A percentile compares a stretch with the other conserved stretches of the same genome.
Evolutionary conservation across 2,329 filamentous ascomycete species (phyloP).

Genomic region (Talaromyces sp.): DNA sequence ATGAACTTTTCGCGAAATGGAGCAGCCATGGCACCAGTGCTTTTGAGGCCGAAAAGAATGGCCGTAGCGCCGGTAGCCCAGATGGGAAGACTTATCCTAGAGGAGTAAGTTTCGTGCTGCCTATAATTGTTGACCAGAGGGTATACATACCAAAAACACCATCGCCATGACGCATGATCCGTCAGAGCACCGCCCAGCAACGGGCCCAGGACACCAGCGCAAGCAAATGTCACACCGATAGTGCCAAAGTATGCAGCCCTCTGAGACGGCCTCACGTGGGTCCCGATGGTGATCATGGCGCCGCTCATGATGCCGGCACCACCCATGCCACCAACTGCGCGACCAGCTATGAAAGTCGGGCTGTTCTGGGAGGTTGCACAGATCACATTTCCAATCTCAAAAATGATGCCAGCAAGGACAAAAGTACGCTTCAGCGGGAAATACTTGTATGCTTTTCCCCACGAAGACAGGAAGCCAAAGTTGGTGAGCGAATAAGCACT

Average conservation of each 20-base stretch:
- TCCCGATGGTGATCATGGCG: constrained; percentile 19
- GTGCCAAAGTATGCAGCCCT: constrained; percentile 16
- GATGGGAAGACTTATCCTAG: constrained; percentile 28
- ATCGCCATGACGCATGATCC: constrained; percentile 8
- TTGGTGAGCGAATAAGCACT: constrained; percentile 30
- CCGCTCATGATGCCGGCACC: constrained; percentile 31
- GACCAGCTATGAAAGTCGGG: constrained; percentile 29
- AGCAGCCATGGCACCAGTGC: background rate
- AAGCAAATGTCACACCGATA: constrained; percentile 5
- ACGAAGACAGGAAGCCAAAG: constrained; percentile 35
- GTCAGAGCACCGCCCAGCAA: constrained; percentile 5
- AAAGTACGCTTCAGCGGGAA: constrained; percentile 19
- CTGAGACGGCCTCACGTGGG: constrained; percentile 20
- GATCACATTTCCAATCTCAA: constrained; percentile 34
- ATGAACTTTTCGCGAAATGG: constrained; percentile 17
- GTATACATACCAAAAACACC: constrained; percentile 19
- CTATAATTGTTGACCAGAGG: background rate
- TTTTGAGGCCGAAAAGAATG: constrained; percentile 20
- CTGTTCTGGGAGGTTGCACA: constrained; percentile 30
- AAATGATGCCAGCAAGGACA: constrained; percentile 20
- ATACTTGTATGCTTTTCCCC: constrained; percentile 45
- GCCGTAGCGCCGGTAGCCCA: constrained; percentile 20
- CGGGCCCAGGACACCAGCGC: constrained; percentile 17
- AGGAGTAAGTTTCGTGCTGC: background rate
- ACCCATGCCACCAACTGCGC: constrained; percentile 32